A percentile compares a stretch with the other conserved stretches of the same genome.
Conservation (phyloP, 768 basidiomycete genomes). For the Chiua virens region DNA sequence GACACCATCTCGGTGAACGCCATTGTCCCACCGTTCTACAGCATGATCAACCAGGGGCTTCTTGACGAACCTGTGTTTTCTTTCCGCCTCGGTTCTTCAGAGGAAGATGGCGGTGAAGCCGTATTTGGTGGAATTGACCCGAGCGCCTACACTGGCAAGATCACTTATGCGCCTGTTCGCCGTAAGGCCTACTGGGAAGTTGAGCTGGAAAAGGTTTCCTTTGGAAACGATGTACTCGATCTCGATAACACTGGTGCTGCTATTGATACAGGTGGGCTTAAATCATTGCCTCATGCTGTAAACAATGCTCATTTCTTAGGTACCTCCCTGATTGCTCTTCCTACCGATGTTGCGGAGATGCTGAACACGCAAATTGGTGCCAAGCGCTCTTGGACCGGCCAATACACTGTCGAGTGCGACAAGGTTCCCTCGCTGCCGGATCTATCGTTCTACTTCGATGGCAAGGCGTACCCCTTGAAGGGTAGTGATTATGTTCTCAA, state of each 20-base stretch:
- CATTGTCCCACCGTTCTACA: conserved; percentile 93
- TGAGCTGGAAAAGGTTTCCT: conserved; percentile 81
- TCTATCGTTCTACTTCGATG: conserved; percentile 79
- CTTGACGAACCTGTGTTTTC: conserved; percentile 88
- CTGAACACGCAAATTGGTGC: conserved; percentile 95
- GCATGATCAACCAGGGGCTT: conserved; percentile 80
- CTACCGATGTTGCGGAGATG: conserved; percentile 96
- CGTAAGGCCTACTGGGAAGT: conserved; percentile 99
- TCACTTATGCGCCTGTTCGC: conserved; percentile 87
- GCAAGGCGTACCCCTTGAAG: conserved; percentile 75
- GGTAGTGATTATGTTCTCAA: conserved; percentile 89
- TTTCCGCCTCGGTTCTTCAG: conserved; percentile 87
- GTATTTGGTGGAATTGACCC: conserved; percentile 89
- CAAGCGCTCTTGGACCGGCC: conserved; percentile 92
- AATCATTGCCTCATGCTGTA: background rate
- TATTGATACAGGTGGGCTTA: conserved; percentile 75
- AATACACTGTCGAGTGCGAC: conserved; percentile 87
- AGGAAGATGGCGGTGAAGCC: conserved; percentile 87
- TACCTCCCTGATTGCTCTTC: conserved; percentile 91
- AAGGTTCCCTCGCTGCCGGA: conserved; percentile 84
- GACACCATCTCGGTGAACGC: conserved; percentile 94
- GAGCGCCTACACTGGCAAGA: conserved; percentile 72
- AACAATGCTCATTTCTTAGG: conserved; percentile 41
- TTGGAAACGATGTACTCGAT: conserved; percentile 86
- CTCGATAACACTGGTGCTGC: conserved; percentile 93